These are phyloP conservation scores for Plantago coronopus DNA, from an alignment of 305 asterid species.

Conservation along the genomic window DNA sequence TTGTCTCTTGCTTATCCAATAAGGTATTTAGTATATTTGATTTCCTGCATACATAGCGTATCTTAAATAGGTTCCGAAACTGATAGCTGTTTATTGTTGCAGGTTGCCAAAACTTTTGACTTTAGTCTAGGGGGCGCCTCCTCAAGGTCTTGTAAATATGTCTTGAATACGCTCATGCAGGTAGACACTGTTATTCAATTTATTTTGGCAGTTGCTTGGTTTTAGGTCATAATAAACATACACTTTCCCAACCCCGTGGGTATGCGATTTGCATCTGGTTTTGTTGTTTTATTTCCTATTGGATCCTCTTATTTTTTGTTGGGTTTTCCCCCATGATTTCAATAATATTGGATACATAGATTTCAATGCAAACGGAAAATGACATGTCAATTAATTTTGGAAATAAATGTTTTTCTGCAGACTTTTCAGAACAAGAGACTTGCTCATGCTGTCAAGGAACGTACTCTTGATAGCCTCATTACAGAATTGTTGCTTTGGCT, in stretches of 20 bases:
- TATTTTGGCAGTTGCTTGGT: constrained; percentile 7
- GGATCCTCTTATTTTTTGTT: no score
- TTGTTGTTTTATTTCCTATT: no score
- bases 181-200: constrained; percentile 28
- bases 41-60: constrained; percentile 3
- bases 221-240: neutral
- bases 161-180: constrained; percentile 98
- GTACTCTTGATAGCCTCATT: constrained; percentile 83
- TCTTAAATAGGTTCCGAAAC: constrained; percentile 14
- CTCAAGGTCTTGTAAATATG: constrained; percentile 99
- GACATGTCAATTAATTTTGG: constrained; percentile 12
- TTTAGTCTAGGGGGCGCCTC: constrained; percentile 94
- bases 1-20: constrained; percentile 94
- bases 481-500: constrained; percentile 98
- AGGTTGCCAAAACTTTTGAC: constrained; percentile 97
- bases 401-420: constrained; percentile 42
- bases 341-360: no score
- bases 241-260: no score
- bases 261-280: no score
- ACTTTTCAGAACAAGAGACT: constrained; percentile 88
- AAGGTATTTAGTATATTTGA: constrained; percentile 45
- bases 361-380: no score
- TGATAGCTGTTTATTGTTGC: constrained; percentile 25
- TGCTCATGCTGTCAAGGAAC: constrained; percentile 88
- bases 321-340: no score